Evolutionary conservation across 495 filamentous ascomycete species (phyloP).

Genomic region (Penicillium soppii): DNA sequence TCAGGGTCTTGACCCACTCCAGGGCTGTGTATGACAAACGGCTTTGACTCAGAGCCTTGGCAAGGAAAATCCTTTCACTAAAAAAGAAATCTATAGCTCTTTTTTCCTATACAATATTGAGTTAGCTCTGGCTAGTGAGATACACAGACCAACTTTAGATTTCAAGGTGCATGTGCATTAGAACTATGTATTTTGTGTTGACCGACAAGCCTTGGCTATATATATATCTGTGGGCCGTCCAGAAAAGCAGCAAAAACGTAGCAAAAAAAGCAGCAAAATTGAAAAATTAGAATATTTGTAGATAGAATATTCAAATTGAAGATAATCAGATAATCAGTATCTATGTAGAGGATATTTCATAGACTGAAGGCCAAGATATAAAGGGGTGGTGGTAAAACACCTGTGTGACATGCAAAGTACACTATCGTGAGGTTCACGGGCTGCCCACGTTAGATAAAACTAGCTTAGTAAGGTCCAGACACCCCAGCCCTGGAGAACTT

Average conservation of each 20-base stretch:
- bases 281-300: too few relatives aligned
- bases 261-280: too few relatives aligned
- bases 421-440: background rate
- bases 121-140: background rate
- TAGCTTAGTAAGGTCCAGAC: background rate
- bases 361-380: too few relatives aligned
- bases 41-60: constrained; percentile 4
- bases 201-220: background rate
- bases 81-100: background rate
- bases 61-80: background rate
- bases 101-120: too few relatives aligned
- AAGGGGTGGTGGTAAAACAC: too few relatives aligned
- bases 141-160: constrained; percentile 6
- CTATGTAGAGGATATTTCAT: too few relatives aligned
- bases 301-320: too few relatives aligned
- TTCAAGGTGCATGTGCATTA: background rate
- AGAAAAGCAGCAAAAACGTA: too few relatives aligned
- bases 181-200: background rate
- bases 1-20: constrained; percentile 5
- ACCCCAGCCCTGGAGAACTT: background rate
- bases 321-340: too few relatives aligned
- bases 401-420: background rate
- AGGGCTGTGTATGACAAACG: background rate
- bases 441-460: background rate
- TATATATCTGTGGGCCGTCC: background rate